Evolutionary conservation across 1,284 basidiomycete genomes (phyloP).

Genomic region (Apiotrichum sp.): DNA sequence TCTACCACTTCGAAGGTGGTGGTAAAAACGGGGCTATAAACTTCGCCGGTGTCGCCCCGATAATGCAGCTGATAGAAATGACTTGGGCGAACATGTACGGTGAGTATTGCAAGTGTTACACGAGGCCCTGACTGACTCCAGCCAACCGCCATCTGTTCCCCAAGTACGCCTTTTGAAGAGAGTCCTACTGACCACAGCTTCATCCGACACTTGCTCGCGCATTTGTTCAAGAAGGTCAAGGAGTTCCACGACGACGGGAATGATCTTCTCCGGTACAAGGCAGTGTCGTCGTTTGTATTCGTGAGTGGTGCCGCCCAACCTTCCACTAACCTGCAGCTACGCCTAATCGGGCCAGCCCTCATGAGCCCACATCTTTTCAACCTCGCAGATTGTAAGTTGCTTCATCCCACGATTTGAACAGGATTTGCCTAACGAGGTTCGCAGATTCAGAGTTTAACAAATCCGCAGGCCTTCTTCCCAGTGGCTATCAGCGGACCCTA

Average conservation of each 20-base stretch:
- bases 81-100: slow-evolving; percentile 30
- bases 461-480: slow-evolving; percentile 12
- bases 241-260: slow-evolving; percentile 21
- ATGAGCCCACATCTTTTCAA: slow-evolving; percentile 34
- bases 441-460: background rate
- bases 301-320: background rate
- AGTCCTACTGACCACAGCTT: slow-evolving; percentile 10
- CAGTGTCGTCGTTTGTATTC: slow-evolving; percentile 35
- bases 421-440: too few species aligned
- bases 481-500: slow-evolving; percentile 18
- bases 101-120: background rate
- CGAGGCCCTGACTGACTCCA: slow-evolving; percentile 14
- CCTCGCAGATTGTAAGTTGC: slow-evolving; percentile 14
- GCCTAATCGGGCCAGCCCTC: slow-evolving; percentile 32
- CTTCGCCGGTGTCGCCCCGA: background rate
- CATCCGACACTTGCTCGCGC: slow-evolving; percentile 22
- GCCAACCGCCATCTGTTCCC: slow-evolving; percentile 26
- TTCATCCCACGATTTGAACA: too few species aligned
- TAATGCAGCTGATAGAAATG: slow-evolving; percentile 15
- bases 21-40: slow-evolving; percentile 4
- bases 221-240: slow-evolving; percentile 23
- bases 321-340: slow-evolving; percentile 18
- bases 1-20: slow-evolving; percentile 1
- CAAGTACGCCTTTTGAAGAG: slow-evolving; percentile 9
- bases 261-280: slow-evolving; percentile 25